Conservation (phyloP, 768 basidiomycete genomes). For the Phylloporus sp. region DNA sequence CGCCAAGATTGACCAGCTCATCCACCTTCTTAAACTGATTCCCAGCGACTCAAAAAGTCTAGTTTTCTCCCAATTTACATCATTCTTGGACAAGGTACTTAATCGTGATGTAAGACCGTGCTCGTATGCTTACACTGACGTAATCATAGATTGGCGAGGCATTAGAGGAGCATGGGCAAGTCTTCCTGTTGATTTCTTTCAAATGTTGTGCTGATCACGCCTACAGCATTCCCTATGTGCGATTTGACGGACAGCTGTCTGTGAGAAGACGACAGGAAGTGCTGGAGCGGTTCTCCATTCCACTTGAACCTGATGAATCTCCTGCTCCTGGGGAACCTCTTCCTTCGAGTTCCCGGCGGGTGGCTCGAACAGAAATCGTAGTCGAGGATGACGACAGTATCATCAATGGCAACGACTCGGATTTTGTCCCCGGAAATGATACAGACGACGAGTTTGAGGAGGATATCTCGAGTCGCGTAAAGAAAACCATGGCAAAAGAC, state of each 20-base stretch:
- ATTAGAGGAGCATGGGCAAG: conserved; percentile 62
- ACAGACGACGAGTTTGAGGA: conserved; percentile 32
- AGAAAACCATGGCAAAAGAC: conserved; percentile 31
- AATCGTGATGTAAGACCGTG: not conserved
- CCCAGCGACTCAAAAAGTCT: conserved; percentile 73
- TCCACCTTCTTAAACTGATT: conserved; percentile 67
- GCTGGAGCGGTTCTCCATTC: conserved; percentile 69
- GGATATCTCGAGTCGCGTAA: conserved; percentile 28
- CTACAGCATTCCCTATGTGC: conserved; percentile 65
- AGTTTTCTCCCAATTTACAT: conserved; percentile 89
- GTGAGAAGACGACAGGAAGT: conserved; percentile 74
- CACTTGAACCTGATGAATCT: conserved; percentile 41
- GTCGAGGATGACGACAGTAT: conserved; percentile 11
- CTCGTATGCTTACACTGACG: not conserved
- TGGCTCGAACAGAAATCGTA: not conserved
- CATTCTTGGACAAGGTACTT: conserved; percentile 83
- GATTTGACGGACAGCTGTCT: conserved; percentile 87
- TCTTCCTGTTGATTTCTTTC: not conserved
- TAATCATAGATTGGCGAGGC: conserved; percentile 62
- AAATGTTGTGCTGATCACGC: conserved; percentile 2
- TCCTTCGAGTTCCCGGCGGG: conserved; percentile 8
- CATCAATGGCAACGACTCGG: conserved; percentile 31
- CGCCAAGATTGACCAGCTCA: conserved; percentile 80
- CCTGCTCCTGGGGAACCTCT: conserved; percentile 15
- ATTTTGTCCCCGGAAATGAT: conserved; percentile 32